phyloP scores from a whole-genome alignment of 176 grass and related monocot species.

The Ampelocalamus luodianensis region DNA sequence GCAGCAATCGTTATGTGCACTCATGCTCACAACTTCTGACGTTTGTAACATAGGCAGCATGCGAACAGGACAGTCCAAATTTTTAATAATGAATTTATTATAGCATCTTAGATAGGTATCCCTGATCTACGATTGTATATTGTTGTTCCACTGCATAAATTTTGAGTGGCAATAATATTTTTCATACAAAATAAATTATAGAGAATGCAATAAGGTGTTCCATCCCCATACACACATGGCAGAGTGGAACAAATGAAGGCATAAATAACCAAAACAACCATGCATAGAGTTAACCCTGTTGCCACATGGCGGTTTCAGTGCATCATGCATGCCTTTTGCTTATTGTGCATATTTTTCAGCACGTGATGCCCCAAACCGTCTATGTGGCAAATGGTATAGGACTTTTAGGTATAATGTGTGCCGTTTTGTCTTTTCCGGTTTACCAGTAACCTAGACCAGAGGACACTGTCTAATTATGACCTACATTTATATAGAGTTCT shows the following conservation, averaged over 20 bases:
- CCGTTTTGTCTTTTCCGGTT: neutral
- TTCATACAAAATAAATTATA: neutral
- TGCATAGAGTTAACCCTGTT: neutral
- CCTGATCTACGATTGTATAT: neutral
- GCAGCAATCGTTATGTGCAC: neutral
- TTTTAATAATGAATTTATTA: neutral
- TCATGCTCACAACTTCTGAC: neutral
- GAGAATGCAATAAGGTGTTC: neutral
- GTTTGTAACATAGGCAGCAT: neutral
- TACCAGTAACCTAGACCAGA: neutral
- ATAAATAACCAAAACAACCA: constrained; percentile 15
- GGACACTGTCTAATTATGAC: neutral
- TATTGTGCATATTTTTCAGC: constrained; percentile 13
- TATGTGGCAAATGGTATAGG: neutral
- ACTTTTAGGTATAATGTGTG: neutral
- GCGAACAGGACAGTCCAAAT: neutral
- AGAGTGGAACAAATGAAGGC: neutral
- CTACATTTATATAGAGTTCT: neutral
- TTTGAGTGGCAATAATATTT: neutral
- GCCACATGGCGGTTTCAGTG: neutral
- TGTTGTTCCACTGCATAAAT: neutral
- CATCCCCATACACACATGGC: neutral
- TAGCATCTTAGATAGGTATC: neutral
- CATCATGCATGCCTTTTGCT: neutral
- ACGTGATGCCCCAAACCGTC: neutral